Percentiles rank a stretch among this genome's conserved stretches.
Conservation (phyloP, 306 rosid species). For the Cicer judaicum region DNA sequence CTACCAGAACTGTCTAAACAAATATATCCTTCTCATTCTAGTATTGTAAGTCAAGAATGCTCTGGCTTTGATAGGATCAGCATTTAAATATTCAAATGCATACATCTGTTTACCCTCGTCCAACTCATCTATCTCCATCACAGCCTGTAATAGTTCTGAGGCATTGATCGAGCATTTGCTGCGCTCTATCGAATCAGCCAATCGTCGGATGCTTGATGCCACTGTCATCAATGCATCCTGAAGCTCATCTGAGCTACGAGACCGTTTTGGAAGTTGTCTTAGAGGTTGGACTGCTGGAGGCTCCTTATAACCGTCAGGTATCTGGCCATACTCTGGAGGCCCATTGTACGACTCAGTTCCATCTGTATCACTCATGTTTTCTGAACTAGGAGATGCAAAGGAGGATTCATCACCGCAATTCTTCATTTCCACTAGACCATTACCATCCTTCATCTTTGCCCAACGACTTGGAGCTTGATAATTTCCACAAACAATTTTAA, state of each 20-base stretch:
- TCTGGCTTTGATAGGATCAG: constrained; percentile 77
- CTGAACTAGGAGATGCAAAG: constrained; percentile 69
- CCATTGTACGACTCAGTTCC: constrained; percentile 73
- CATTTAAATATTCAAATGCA: constrained; percentile 79
- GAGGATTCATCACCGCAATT: constrained; percentile 69
- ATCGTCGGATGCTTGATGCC: constrained; percentile 71
- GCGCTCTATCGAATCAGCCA: constrained; percentile 75
- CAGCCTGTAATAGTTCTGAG: constrained; percentile 67
- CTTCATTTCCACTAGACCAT: constrained; percentile 52
- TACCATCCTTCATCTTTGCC: constrained; percentile 69
- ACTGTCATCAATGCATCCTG: constrained; percentile 73
- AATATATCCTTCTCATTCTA: constrained; percentile 69
- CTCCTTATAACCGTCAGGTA: constrained; percentile 64
- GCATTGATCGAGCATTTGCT: constrained; percentile 61
- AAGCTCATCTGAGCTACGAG: constrained; percentile 65
- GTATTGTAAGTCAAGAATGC: constrained; percentile 74
- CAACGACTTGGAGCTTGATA: constrained; percentile 75
- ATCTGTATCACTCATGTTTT: constrained; percentile 65
- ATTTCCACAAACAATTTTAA: constrained; percentile 85
- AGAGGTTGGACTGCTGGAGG: constrained; percentile 59
- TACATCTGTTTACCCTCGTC: constrained; percentile 85
- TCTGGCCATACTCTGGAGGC: constrained; percentile 62
- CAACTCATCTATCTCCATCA: constrained; percentile 83
- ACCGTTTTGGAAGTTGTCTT: constrained; percentile 63
- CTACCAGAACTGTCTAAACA: constrained; percentile 80